Evolutionary conservation across 192 early-diverging fungal species (phyloP).

Genomic region (Backusella macrospora): DNA sequence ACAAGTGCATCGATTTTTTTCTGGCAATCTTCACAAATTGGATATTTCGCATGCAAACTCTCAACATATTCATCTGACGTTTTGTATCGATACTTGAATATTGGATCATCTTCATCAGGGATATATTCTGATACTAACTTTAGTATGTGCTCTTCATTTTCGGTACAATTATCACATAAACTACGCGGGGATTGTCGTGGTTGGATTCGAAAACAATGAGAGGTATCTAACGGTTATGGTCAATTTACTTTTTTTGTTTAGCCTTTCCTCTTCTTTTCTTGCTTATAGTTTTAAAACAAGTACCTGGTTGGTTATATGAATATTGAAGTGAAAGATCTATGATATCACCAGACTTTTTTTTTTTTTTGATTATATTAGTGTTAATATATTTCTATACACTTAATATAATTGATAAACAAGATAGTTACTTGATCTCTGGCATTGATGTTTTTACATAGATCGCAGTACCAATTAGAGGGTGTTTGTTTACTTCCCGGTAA

Average conservation of each 20-base stretch:
- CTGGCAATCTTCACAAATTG: constrained; percentile 18
- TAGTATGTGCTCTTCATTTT: background rate
- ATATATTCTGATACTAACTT: background rate
- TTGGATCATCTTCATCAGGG: constrained; percentile 17
- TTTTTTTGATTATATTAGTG: background rate
- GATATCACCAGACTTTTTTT: constrained; percentile 3
- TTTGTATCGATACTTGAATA: background rate
- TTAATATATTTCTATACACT: background rate
- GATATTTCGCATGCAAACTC: background rate
- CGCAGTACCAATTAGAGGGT: constrained; percentile 14
- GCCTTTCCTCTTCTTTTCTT: background rate
- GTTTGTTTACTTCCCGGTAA: constrained; percentile 3
- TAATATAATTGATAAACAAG: background rate
- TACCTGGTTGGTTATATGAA: constrained; percentile 9
- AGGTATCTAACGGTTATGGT: background rate
- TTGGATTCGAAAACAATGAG: background rate
- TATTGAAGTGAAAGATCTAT: constrained; percentile 5
- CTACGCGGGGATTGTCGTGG: background rate
- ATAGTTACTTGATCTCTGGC: constrained; percentile 21
- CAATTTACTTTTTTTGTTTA: background rate
- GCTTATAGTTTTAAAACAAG: background rate
- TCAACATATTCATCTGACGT: background rate
- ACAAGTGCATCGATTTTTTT: background rate
- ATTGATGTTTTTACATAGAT: constrained; percentile 21
- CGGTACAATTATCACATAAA: background rate